Evolutionary conservation across 2,329 filamentous ascomycete species (phyloP).

Genomic region (Penicillium sp.): DNA sequence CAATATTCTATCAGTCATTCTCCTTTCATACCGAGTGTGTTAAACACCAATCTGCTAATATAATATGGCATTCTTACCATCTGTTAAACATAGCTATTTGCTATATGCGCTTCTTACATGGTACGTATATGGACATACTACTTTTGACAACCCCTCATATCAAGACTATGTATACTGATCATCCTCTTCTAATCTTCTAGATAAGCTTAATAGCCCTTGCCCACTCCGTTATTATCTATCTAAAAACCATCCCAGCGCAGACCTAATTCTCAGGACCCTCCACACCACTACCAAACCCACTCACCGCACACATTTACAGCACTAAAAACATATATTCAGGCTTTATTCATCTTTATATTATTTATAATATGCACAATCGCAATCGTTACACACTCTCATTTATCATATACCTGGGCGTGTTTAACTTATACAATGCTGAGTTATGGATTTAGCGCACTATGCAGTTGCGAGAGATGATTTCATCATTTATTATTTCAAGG

Average conservation of each 20-base stretch:
- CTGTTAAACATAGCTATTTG: slow-evolving; percentile 21
- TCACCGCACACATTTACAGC: slow-evolving; percentile 34
- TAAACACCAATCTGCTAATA: not conserved
- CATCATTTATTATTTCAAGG: not conserved
- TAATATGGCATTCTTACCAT: slow-evolving; percentile 9
- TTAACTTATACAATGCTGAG: slow-evolving; percentile 13
- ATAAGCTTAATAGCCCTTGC: slow-evolving; percentile 19
- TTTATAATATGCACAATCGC: slow-evolving; percentile 30
- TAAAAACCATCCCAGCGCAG: slow-evolving; percentile 18
- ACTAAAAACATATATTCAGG: slow-evolving; percentile 35
- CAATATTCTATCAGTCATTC: too few species aligned
- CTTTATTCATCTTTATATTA: slow-evolving; percentile 31
- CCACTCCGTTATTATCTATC: slow-evolving; percentile 27
- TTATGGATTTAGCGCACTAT: slow-evolving; percentile 6
- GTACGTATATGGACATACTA: too few species aligned
- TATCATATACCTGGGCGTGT: slow-evolving; percentile 27
- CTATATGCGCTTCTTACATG: slow-evolving; percentile 28
- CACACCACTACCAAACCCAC: slow-evolving; percentile 21
- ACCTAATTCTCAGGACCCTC: slow-evolving; percentile 27
- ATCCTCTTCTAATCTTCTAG: too few species aligned
- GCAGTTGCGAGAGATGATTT: not conserved
- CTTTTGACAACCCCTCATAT: not conserved
- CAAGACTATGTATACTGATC: too few species aligned
- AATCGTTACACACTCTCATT: slow-evolving; percentile 31
- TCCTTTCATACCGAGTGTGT: not conserved